Evolutionary conservation across 2,329 filamentous ascomycete species (phyloP).

Genomic region (Fusarium torulosum): DNA sequence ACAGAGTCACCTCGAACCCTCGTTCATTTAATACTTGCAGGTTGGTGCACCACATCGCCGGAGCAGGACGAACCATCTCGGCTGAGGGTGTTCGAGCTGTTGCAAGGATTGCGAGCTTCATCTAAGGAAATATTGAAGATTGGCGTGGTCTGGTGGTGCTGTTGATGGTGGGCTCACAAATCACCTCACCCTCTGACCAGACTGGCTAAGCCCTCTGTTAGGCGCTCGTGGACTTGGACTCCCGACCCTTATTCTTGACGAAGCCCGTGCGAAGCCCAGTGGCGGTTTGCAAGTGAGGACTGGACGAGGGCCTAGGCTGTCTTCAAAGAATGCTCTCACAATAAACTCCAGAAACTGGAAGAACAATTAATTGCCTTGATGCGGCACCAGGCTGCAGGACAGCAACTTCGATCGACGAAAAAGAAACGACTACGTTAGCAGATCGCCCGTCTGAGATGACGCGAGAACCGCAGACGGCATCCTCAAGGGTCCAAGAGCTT

Average conservation of each 20-base stretch:
- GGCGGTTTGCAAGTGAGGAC: slow-evolving; percentile 35
- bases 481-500: slow-evolving; percentile 21
- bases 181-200: slow-evolving; percentile 45
- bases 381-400: slow-evolving; percentile 30
- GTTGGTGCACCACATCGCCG: slow-evolving; percentile 29
- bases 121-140: slow-evolving; percentile 33
- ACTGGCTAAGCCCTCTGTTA: slow-evolving; percentile 21
- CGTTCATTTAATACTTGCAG: slow-evolving; percentile 10
- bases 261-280: slow-evolving; percentile 38
- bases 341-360: slow-evolving; percentile 26
- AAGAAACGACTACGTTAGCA: slow-evolving; percentile 34
- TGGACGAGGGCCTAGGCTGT: slow-evolving; percentile 31
- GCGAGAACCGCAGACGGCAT: slow-evolving; percentile 25
- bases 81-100: slow-evolving; percentile 37
- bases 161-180: slow-evolving; percentile 45
- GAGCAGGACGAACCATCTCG: slow-evolving; percentile 39
- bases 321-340: slow-evolving; percentile 31
- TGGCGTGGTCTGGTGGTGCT: slow-evolving; percentile 38
- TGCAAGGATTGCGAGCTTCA: slow-evolving; percentile 28
- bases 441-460: slow-evolving; percentile 37
- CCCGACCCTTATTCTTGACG: slow-evolving; percentile 41
- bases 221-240: slow-evolving; percentile 26
- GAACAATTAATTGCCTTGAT: slow-evolving; percentile 25
- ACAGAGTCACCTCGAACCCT: slow-evolving; percentile 29
- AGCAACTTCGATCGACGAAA: slow-evolving; percentile 24